These are phyloP conservation scores for Isatis tinctoria DNA, from an alignment of 345 rosid genomes.

Conservation along the genomic window DNA sequence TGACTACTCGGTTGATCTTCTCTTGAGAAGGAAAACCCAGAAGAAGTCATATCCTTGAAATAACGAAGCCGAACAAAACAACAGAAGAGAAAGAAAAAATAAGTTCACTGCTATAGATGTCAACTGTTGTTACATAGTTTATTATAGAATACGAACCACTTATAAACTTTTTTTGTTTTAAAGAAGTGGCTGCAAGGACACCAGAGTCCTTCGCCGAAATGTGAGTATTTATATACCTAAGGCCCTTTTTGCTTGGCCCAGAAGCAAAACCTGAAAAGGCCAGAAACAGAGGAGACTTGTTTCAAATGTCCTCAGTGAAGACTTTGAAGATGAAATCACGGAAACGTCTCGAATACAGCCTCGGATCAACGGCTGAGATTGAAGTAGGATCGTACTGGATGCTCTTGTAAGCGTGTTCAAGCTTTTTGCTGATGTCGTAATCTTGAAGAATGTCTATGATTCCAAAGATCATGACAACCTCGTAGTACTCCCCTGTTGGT, in stretches of 20 bases:
- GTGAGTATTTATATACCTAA: slow-evolving; percentile 16
- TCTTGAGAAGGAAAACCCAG: not conserved
- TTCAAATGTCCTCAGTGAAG: slow-evolving; percentile 65
- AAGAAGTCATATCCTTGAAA: not conserved
- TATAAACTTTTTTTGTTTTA: not conserved
- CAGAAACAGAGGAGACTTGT: slow-evolving; percentile 18
- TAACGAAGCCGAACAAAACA: not conserved
- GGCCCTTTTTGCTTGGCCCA: not conserved
- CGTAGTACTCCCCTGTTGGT: slow-evolving; percentile 77
- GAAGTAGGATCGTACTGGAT: slow-evolving; percentile 92
- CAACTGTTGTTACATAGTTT: slow-evolving; percentile 12
- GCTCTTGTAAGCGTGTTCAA: slow-evolving; percentile 91
- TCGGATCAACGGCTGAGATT: slow-evolving; percentile 89
- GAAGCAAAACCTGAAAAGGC: slow-evolving; percentile 1
- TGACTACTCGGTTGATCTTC: not conserved
- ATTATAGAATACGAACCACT: not conserved
- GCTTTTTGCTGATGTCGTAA: slow-evolving; percentile 90
- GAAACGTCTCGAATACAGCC: slow-evolving; percentile 77
- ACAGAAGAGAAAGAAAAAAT: not conserved
- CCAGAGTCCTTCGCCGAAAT: not conserved
- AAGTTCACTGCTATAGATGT: slow-evolving; percentile 16
- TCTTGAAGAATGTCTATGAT: slow-evolving; percentile 93
- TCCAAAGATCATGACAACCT: slow-evolving; percentile 80
- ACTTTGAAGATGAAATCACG: slow-evolving; percentile 78
- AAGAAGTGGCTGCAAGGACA: not conserved